These are phyloP conservation scores for Podila epigama DNA, from an alignment of 192 early-diverging fungal genomes.

Conservation along the genomic window DNA sequence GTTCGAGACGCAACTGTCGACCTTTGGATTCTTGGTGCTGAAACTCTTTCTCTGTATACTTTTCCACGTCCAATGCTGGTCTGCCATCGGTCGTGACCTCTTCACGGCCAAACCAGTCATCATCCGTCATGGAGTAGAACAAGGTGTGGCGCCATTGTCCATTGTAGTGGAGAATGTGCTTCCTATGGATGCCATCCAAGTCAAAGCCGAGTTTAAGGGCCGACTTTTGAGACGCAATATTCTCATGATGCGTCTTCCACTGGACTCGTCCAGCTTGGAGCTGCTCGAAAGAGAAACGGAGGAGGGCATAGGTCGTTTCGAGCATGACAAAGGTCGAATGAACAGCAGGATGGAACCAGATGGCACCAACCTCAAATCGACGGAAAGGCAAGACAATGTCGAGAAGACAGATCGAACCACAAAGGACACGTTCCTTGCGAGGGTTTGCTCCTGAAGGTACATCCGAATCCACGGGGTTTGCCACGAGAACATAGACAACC, in stretches of 20 bases:
- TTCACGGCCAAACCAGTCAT: conserved; percentile 43
- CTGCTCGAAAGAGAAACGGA: conserved; percentile 30
- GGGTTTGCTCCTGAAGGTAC: not conserved
- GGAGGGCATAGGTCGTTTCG: conserved; percentile 28
- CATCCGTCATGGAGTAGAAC: conserved; percentile 45
- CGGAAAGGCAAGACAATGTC: conserved; percentile 22
- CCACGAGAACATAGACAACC: conserved; percentile 13
- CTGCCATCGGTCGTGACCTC: conserved; percentile 7
- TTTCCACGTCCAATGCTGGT: not conserved
- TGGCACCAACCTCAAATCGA: conserved; percentile 16
- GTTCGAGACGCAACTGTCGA: conserved; percentile 11
- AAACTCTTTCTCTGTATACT: not conserved
- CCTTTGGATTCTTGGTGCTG: not conserved
- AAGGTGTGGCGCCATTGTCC: conserved; percentile 33
- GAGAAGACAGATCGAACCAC: conserved; percentile 28
- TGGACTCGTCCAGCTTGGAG: conserved; percentile 39
- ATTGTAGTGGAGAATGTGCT: conserved; percentile 45
- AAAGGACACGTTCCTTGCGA: conserved; percentile 21
- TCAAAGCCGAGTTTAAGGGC: conserved; percentile 48
- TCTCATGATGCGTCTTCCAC: conserved; percentile 51
- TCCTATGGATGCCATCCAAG: conserved; percentile 27
- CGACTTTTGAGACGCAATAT: conserved; percentile 52
- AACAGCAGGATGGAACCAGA: conserved; percentile 44
- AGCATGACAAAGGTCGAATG: conserved; percentile 41
- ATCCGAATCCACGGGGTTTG: not conserved